Evolutionary conservation across 2,329 filamentous ascomycete genomes (phyloP).

Genomic region (Hirsutella minnesotensis): DNA sequence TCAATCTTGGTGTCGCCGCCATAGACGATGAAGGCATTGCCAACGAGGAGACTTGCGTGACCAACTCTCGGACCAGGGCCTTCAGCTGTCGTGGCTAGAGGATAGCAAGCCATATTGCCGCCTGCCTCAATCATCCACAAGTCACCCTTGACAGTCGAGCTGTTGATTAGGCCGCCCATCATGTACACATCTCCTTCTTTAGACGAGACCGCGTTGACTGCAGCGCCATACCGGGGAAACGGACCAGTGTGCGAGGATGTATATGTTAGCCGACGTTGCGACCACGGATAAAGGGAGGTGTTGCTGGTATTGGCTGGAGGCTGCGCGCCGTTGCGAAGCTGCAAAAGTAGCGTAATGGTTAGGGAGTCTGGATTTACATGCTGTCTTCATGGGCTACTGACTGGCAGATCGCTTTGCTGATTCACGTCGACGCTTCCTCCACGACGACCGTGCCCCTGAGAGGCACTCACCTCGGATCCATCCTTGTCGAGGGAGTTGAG

Average conservation of each 20-base stretch:
- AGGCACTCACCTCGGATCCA: constrained; percentile 46
- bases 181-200: constrained; percentile 97
- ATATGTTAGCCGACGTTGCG: constrained; percentile 77
- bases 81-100: constrained; percentile 81
- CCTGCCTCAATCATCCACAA: constrained; percentile 95
- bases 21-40: constrained; percentile 98
- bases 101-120: constrained; percentile 79
- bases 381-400: constrained; percentile 17
- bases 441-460: constrained; percentile 47
- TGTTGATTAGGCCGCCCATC: constrained; percentile 94
- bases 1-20: constrained; percentile 97
- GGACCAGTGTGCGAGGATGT: constrained; percentile 72
- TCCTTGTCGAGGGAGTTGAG: constrained; percentile 59
- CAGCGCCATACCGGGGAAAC: constrained; percentile 93
- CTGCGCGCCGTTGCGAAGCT: constrained; percentile 44
- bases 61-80: constrained; percentile 91
- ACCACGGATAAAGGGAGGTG: constrained; percentile 88
- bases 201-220: constrained; percentile 82
- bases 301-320: constrained; percentile 42
- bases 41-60: constrained; percentile 85
- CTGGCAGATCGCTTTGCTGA: constrained; percentile 25
- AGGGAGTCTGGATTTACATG: not conserved
- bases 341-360: constrained; percentile 5
- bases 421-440: constrained; percentile 39
- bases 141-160: constrained; percentile 91